Conservation (phyloP, 73 alveolate species). For the Paramecium biaurelia region DNA sequence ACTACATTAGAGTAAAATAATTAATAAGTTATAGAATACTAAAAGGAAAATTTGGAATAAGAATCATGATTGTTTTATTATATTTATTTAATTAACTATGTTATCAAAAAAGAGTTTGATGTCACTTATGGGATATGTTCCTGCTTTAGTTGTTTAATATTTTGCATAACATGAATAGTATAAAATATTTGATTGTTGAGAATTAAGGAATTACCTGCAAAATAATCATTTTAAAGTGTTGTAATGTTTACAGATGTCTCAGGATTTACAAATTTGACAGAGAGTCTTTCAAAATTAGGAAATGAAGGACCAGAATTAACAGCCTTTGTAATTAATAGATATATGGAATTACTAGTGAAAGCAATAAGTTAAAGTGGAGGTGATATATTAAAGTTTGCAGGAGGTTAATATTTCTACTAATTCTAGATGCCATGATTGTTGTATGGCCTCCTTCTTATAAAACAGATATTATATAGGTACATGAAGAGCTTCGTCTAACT, state of each 20-base stretch:
- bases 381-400: constrained; percentile 92
- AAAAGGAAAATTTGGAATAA: background rate
- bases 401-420: constrained; percentile 43
- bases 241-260: constrained; percentile 48
- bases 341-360: constrained; percentile 88
- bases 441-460: constrained; percentile 85
- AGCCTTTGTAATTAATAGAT: constrained; percentile 86
- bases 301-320: constrained; percentile 88
- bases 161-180: constrained; percentile 32
- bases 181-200: background rate
- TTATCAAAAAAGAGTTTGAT: background rate
- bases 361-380: constrained; percentile 90
- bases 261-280: constrained; percentile 43
- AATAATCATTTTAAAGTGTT: constrained; percentile 11
- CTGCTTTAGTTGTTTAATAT: constrained; percentile 29
- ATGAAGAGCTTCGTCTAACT: constrained; percentile 65
- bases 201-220: constrained; percentile 28
- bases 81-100: background rate
- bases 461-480: constrained; percentile 53
- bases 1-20: background rate
- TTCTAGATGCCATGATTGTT: constrained; percentile 88
- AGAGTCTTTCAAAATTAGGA: constrained; percentile 72
- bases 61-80: background rate
- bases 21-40: background rate
- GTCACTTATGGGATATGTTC: constrained; percentile 12